These are phyloP conservation scores for Mortierella alpina DNA, from an alignment of 192 early-diverging fungal genomes.

Conservation along the genomic window DNA sequence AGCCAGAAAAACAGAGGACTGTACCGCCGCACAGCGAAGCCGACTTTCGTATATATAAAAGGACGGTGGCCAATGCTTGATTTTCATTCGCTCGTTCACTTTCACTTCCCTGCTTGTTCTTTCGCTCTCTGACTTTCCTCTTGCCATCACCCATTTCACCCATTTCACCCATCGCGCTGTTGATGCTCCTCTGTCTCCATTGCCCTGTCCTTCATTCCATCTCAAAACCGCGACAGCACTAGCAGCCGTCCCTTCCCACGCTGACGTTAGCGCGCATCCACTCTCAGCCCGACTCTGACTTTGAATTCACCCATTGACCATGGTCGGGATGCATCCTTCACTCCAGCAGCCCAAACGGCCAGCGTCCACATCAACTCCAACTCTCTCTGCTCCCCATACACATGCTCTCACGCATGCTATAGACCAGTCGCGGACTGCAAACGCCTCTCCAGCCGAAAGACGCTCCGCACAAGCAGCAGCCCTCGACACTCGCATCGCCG, in stretches of 20 bases:
- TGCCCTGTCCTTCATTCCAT: not conserved
- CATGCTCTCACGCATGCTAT: too few relatives aligned
- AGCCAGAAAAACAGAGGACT: not conserved
- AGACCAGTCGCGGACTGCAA: too few relatives aligned
- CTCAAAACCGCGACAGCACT: too few relatives aligned
- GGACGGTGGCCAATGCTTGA: not conserved
- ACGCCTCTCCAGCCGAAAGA: too few relatives aligned
- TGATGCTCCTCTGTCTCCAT: not conserved
- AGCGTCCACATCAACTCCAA: not conserved
- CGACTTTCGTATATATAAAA: not conserved
- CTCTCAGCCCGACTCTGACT: too few relatives aligned
- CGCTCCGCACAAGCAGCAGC: too few relatives aligned
- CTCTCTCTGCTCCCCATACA: too few relatives aligned
- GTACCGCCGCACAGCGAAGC: not conserved
- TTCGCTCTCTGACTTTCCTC: too few relatives aligned
- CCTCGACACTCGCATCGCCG: not conserved
- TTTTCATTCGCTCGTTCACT: not conserved
- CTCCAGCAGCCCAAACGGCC: not conserved
- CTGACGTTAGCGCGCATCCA: too few relatives aligned
- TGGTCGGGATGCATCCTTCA: not conserved
- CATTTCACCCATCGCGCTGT: not conserved
- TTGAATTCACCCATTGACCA: not conserved
- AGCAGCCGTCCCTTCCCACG: too few relatives aligned
- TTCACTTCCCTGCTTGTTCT: too few relatives aligned
- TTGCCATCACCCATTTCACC: not conserved